Conservation (phyloP, 2,329 filamentous ascomycete genomes). For the Fusarium sp. region DNA sequence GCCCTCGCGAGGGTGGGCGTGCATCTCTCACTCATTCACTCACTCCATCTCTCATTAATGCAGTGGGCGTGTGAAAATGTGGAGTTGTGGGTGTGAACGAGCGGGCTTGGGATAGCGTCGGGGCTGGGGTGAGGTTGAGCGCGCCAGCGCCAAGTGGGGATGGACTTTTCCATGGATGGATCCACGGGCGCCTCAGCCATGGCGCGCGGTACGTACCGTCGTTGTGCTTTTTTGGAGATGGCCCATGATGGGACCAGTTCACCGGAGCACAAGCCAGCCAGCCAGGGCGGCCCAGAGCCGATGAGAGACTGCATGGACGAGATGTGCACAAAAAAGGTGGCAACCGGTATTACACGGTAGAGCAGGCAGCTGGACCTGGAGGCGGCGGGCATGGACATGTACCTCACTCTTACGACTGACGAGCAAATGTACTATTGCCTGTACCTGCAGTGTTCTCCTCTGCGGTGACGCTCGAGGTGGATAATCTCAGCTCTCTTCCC, state of each 20-base stretch:
- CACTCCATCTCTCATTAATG: not conserved
- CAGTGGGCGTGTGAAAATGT: constrained; percentile 29
- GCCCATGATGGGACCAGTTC: constrained; percentile 26
- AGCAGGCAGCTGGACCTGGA: not conserved
- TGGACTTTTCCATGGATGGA: not conserved
- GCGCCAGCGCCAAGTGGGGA: constrained; percentile 32
- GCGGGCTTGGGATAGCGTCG: constrained; percentile 34
- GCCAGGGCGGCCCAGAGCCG: not conserved
- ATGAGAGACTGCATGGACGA: constrained; percentile 1
- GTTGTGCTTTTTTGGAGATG: constrained; percentile 17
- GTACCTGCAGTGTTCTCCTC: constrained; percentile 6
- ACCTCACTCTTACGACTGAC: not conserved
- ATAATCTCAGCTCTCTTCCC: constrained; percentile 9
- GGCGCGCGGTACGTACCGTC: constrained; percentile 21
- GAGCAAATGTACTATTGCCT: not conserved
- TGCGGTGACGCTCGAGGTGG: not conserved
- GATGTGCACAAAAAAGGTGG: not conserved
- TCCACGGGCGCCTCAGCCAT: constrained; percentile 18
- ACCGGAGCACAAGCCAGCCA: constrained; percentile 6
- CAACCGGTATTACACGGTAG: not conserved
- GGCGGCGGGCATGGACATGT: not conserved
- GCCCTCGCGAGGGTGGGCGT: constrained; percentile 16
- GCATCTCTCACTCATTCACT: not conserved
- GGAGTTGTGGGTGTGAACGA: constrained; percentile 21
- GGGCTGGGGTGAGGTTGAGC: constrained; percentile 37